Conservation (phyloP, 2,329 filamentous ascomycete species). For the Cordyceps militaris region DNA sequence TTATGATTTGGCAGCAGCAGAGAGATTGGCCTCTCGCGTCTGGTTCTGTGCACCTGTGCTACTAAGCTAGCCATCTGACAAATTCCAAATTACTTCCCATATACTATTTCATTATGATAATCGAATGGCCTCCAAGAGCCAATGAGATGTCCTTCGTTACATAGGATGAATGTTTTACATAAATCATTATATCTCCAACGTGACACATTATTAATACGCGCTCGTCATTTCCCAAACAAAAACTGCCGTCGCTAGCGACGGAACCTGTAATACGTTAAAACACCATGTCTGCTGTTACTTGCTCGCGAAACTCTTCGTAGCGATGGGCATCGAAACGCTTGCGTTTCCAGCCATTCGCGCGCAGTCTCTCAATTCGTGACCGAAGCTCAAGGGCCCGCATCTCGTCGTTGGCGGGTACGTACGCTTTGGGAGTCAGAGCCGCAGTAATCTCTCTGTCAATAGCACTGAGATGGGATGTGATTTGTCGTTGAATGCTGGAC, state of each 20-base stretch:
- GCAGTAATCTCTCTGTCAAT: slow-evolving; percentile 34
- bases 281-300: slow-evolving; percentile 43
- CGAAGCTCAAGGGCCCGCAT: slow-evolving; percentile 35
- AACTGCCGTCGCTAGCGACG: neutral
- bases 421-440: slow-evolving; percentile 21
- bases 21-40: neutral
- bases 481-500: slow-evolving; percentile 39
- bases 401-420: slow-evolving; percentile 25
- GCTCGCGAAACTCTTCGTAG: slow-evolving; percentile 47
- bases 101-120: slow-evolving; percentile 9
- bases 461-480: slow-evolving; percentile 39
- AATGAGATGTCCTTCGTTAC: neutral
- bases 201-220: neutral
- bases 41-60: neutral
- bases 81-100: neutral
- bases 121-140: no score
- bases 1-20: neutral
- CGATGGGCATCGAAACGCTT: slow-evolving; percentile 46
- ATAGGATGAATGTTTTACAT: neutral
- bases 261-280: neutral
- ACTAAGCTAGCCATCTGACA: neutral
- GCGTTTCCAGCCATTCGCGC: slow-evolving; percentile 48
- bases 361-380: slow-evolving; percentile 47
- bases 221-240: neutral
- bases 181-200: neutral